Evolutionary conservation across 1,284 basidiomycete species (phyloP), one percentile per base, ranked within the genome.

Genomic region (Malassezia restricta): DNA sequence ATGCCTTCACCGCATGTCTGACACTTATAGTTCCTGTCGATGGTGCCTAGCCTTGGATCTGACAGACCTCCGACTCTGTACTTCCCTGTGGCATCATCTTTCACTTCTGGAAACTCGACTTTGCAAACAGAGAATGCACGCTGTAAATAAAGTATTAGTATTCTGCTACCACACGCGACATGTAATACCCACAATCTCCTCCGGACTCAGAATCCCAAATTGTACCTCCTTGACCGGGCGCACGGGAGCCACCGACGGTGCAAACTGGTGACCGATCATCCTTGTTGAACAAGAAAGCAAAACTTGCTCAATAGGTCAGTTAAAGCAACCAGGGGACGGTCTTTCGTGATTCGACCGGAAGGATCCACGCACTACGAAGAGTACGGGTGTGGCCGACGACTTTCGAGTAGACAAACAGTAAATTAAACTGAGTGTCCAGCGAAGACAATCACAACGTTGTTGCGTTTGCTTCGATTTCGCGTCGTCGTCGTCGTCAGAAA

Each of bases 1-100:
- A 70, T 68, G 44, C 91, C 65, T 57, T 92, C 80, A 68, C 90
- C 90, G 76, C 94, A 98, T 27, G 94, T 98, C 78, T 96, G 90
- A 75, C 94, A 98, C 79, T 98, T 98, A 79, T 94, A 96, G 76
- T 96, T 96, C 62, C 94, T 82, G 78, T 98, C 92, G 75, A 96
- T 96, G 31, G 76, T 99, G 43, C 94, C 94, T 83, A 98, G 88
- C 55, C 89, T 83, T 48, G 91, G 89, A 77, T 99, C 94, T 82
- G 94, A 94, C 65, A 98, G 79, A 58, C 94, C 94, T 33, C 90
- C 53, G 82, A 79, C 78, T 90, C 92, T 47, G 84, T 86, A 74
- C 83, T 86, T 73, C 83, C 85, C 64, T 38, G 48, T 54, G 20
- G 61, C 78, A 75, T 99, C 94, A 73, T 99, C 94, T 82, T 91